These are phyloP conservation scores for Geotrichum phurueaensis DNA, from an alignment of 1,139 yeast genomes.

Conservation along the genomic window DNA sequence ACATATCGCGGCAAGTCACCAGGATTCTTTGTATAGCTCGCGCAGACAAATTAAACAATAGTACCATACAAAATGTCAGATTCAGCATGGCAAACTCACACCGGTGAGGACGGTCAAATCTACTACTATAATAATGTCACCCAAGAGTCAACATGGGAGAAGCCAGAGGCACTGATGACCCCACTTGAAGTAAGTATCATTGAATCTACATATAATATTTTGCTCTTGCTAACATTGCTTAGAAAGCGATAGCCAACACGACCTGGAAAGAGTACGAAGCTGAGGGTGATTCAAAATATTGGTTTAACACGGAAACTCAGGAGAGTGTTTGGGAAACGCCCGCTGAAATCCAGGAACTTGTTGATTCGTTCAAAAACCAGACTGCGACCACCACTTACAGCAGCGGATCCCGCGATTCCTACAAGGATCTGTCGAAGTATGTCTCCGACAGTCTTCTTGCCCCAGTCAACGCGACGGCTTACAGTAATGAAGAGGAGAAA, in stretches of 20 bases:
- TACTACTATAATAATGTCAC: constrained; percentile 69
- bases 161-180: constrained; percentile 51
- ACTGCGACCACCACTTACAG: not conserved
- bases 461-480: constrained; percentile 13
- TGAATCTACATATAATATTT: not conserved
- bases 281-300: constrained; percentile 67
- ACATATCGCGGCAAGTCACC: not conserved
- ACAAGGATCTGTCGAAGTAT: constrained; percentile 14
- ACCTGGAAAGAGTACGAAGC: constrained; percentile 62
- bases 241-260: constrained; percentile 36
- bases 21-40: not conserved
- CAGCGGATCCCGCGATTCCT: constrained; percentile 1
- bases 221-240: constrained; percentile 15
- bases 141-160: constrained; percentile 74
- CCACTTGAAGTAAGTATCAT: constrained; percentile 19
- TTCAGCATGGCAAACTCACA: constrained; percentile 55
- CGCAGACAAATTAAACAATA: not conserved
- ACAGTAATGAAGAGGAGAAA: constrained; percentile 34
- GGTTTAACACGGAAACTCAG: constrained; percentile 58
- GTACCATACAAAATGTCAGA: constrained; percentile 9
- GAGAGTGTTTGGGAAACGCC: constrained; percentile 84
- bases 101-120: constrained; percentile 58
- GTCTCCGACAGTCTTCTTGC: constrained; percentile 15
- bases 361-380: constrained; percentile 16
- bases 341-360: constrained; percentile 30